A percentile compares a stretch with the other conserved stretches of the same genome.
These are phyloP conservation scores for Stagonosporopsis chrysanthemi DNA, from an alignment of 2,329 filamentous ascomycete species.

Conservation along the genomic window DNA sequence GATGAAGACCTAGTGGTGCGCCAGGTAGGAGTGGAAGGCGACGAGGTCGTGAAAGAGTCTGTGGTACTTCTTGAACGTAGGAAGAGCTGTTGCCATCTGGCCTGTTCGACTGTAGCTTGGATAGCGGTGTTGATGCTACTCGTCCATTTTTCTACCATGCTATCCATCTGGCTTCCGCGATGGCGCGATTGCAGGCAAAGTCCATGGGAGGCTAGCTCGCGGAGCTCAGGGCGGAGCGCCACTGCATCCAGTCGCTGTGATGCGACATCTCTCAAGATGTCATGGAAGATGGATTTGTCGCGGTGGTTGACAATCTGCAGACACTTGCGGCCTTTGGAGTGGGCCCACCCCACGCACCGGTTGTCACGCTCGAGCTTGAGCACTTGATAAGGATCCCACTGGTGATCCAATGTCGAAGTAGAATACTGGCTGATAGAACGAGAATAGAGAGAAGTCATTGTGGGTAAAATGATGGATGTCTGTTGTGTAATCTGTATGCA, in stretches of 20 bases:
- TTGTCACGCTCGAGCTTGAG: conserved; percentile 18
- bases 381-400: conserved; percentile 19
- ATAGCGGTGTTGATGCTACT: not conserved
- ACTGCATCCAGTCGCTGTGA: conserved; percentile 15
- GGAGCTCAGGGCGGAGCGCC: conserved; percentile 12
- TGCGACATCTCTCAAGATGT: conserved; percentile 13
- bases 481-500: not conserved
- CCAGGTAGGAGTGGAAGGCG: not conserved
- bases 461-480: not conserved
- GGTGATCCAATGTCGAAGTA: not conserved
- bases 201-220: conserved; percentile 16
- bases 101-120: not conserved
- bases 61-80: not conserved
- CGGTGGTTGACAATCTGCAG: not conserved
- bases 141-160: conserved; percentile 10
- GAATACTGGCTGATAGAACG: not conserved
- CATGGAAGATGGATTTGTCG: conserved; percentile 3
- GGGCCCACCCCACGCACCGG: conserved; percentile 24
- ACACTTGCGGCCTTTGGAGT: conserved; percentile 20
- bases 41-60: not conserved
- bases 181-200: conserved; percentile 11
- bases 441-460: not conserved
- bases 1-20: not conserved
- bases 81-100: not conserved
- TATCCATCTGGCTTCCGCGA: not conserved